Conservation (phyloP, 495 filamentous ascomycete genomes). For the Jackrogersella multiformis region DNA sequence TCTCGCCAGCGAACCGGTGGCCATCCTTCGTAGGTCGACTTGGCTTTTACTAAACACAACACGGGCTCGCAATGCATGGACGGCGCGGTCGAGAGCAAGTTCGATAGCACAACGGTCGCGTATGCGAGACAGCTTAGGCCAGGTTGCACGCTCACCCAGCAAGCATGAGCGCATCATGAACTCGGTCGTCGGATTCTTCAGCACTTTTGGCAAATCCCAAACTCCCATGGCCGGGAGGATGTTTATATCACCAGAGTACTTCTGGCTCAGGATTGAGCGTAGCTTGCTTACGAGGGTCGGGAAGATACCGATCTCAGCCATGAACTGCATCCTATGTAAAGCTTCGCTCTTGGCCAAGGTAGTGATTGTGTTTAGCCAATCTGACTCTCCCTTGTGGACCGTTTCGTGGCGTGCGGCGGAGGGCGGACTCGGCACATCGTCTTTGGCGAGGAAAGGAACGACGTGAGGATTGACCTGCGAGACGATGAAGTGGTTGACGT, state of each 20-base stretch:
- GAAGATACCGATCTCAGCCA: constrained; percentile 85
- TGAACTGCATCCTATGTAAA: constrained; percentile 79
- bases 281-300: constrained; percentile 82
- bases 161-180: constrained; percentile 84
- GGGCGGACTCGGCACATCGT: constrained; percentile 64
- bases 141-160: constrained; percentile 84
- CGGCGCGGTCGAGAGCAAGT: constrained; percentile 82
- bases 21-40: constrained; percentile 65
- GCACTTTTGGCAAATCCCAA: constrained; percentile 75
- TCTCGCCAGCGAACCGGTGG: constrained; percentile 40
- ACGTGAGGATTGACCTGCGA: constrained; percentile 97
- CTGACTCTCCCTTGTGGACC: constrained; percentile 46
- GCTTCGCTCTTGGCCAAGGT: constrained; percentile 82
- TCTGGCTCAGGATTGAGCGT: constrained; percentile 83
- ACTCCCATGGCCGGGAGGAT: constrained; percentile 85
- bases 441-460: constrained; percentile 82
- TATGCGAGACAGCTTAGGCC: constrained; percentile 85
- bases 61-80: constrained; percentile 75
- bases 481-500: constrained; percentile 97
- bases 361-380: constrained; percentile 75
- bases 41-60: constrained; percentile 84
- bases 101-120: constrained; percentile 87
- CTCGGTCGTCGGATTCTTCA: constrained; percentile 88
- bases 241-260: constrained; percentile 95
- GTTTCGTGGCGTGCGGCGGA: constrained; percentile 53